Percentiles rank a stretch among this genome's conserved stretches.
Evolutionary conservation across 2,329 filamentous ascomycete genomes (phyloP).

Genomic region (Elsinoe fawcettii): DNA sequence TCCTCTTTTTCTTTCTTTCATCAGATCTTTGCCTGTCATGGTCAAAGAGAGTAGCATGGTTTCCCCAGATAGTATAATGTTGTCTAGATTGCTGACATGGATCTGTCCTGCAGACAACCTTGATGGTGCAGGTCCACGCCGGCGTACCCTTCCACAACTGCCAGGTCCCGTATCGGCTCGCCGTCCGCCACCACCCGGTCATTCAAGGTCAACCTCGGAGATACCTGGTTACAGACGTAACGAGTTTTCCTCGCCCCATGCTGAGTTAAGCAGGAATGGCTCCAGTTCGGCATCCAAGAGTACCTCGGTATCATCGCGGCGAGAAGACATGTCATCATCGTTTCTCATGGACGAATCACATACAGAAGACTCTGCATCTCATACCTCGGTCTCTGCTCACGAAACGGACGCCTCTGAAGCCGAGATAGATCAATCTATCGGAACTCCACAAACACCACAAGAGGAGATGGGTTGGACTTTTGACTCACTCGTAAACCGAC

Average conservation of each 20-base stretch:
- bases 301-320: constrained; percentile 17
- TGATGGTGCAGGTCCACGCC: constrained; percentile 29
- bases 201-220: constrained; percentile 43
- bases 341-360: constrained; percentile 62
- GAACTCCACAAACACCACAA: constrained; percentile 25
- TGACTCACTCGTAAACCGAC: constrained; percentile 63
- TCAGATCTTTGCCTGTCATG: background rate
- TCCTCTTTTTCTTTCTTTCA: background rate
- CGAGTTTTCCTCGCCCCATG: constrained; percentile 18
- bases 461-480: constrained; percentile 55
- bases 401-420: constrained; percentile 50
- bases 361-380: constrained; percentile 14
- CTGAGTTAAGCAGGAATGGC: constrained; percentile 7
- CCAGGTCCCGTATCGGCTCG: background rate
- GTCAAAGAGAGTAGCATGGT: background rate
- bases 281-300: constrained; percentile 14
- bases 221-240: constrained; percentile 30
- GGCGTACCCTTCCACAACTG: constrained; percentile 21
- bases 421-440: constrained; percentile 43
- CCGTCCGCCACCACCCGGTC: constrained; percentile 24
- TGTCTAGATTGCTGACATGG: background rate
- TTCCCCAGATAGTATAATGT: background rate
- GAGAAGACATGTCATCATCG: constrained; percentile 44
- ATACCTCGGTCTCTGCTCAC: constrained; percentile 37
- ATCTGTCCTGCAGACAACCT: constrained; percentile 4